phyloP scores from a whole-genome alignment of 1,284 basidiomycete genomes.

The Afroboletus lepidellus region DNA sequence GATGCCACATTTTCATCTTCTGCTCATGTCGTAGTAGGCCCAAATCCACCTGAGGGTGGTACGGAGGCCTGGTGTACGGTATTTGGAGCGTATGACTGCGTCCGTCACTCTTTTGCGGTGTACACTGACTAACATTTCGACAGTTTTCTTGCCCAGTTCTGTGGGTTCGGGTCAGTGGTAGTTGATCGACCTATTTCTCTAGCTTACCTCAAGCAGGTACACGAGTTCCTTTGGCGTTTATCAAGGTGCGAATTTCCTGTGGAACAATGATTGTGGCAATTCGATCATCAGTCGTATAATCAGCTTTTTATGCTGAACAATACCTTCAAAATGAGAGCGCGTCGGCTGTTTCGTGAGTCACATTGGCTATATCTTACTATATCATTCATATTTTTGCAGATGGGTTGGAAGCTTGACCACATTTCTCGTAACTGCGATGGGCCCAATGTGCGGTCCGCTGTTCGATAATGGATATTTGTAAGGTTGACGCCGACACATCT shows the following conservation, averaged over 20 bases:
- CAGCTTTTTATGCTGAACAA: slow-evolving; percentile 30
- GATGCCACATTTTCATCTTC: slow-evolving; percentile 4
- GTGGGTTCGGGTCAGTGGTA: slow-evolving; percentile 26
- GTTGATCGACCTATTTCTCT: neutral
- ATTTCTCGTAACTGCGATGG: slow-evolving; percentile 23
- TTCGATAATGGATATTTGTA: slow-evolving; percentile 36
- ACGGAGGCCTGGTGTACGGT: slow-evolving; percentile 30
- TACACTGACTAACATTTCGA: neutral
- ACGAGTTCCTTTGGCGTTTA: slow-evolving; percentile 31
- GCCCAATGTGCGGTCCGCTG: slow-evolving; percentile 26
- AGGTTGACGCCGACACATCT: neutral
- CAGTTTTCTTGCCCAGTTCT: slow-evolving; percentile 32
- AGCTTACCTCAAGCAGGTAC: slow-evolving; percentile 19
- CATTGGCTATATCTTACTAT: neutral
- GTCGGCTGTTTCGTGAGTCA: slow-evolving; percentile 32
- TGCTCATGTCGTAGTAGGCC: neutral
- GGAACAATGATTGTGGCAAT: neutral
- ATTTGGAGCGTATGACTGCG: slow-evolving; percentile 25
- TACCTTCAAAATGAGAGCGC: slow-evolving; percentile 33
- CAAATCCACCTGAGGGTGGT: slow-evolving; percentile 26
- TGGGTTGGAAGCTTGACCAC: slow-evolving; percentile 31
- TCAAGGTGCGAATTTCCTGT: slow-evolving; percentile 28
- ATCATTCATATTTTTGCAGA: slow-evolving; percentile 12
- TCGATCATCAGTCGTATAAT: neutral
- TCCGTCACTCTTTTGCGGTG: neutral